Base-by-base conservation (phyloP, 345 rosid species). In the Melaleuca alternifolia region DNA sequence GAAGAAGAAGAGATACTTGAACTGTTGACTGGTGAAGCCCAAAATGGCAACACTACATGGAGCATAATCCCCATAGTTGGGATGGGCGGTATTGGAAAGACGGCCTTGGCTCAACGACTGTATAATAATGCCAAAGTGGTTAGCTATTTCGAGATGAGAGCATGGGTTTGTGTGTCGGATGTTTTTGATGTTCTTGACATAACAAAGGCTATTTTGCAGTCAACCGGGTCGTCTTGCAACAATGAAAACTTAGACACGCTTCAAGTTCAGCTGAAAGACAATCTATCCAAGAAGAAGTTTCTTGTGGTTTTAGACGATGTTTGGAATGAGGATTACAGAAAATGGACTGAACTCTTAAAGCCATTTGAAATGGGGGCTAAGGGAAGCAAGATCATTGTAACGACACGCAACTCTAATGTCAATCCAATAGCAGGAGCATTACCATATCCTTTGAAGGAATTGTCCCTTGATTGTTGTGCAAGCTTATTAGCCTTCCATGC, bases 141-240 rank as follows among this genome's bases (percentile, higher is more conserved):
- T 0, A 1, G 46, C 46, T 65, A 1, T 10, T 30, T 65, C 0
- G 23, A 65, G 23, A 30, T 6, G 9, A 54, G 26, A 21, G 57
- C 57, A 21, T 54, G 57, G 57, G 57, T 54, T 54, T 54, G 57
- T 7, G 57, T 54, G 7, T 54, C 26, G 0, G 75, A 61, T 6
- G 18, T 6, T 6, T 61, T n/a, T 61, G 4, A 61, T 61, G 37
- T 61, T n/a, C 0, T 61, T 1, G 0, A 13, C 75, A 61, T 61
- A 61, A 61, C 75, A 1, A 28, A 61, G 75, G 12, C 0, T 61
- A 28, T 61, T 28, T 61, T 61, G 0, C 75, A 0, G 0, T 61
- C 75, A 0, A 61, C n/a, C 37, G 2, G 10, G 75, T 28, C 2
- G 18, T 0, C 75, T 0, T 6, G 4, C 0, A 0, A n/a, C 2